A percentile compares a stretch with the other conserved stretches of the same genome.
These are phyloP conservation scores for Leucocoprinus sp. DNA, from an alignment of 768 basidiomycete species.

Conservation along the genomic window DNA sequence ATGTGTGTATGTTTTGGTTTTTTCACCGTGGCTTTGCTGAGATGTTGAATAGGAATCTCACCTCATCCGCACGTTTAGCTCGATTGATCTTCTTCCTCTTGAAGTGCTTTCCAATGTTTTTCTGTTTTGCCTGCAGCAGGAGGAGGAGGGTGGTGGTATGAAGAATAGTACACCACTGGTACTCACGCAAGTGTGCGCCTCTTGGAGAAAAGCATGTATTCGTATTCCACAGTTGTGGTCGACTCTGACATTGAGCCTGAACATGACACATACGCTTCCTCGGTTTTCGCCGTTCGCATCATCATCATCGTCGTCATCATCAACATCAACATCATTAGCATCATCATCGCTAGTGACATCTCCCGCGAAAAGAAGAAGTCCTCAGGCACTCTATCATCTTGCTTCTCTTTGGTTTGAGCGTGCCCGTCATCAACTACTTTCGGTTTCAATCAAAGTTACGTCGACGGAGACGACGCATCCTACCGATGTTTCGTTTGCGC, in stretches of 20 bases:
- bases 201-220: slow-evolving; percentile 5
- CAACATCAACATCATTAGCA: not conserved
- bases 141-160: not conserved
- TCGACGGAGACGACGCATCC: not conserved
- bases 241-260: slow-evolving; percentile 3
- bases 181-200: slow-evolving; percentile 8
- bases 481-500: slow-evolving; percentile 2
- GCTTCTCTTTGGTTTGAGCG: slow-evolving; percentile 10
- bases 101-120: slow-evolving; percentile 7
- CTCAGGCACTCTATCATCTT: not conserved
- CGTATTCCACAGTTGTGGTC: slow-evolving; percentile 7
- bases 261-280: not conserved
- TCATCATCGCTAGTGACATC: not conserved
- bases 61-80: not conserved
- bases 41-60: not conserved
- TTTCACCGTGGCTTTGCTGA: not conserved
- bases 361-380: not conserved
- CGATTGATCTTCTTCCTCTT: slow-evolving; percentile 4
- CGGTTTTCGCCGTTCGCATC: slow-evolving; percentile 1
- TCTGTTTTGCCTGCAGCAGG: not conserved
- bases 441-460: slow-evolving; percentile 8
- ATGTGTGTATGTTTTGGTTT: not conserved
- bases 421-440: slow-evolving; percentile 5
- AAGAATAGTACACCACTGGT: not conserved
- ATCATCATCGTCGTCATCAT: not conserved